phyloP scores from a whole-genome alignment of 2,329 filamentous ascomycete species.

The Xylariomycetidae sp. region DNA sequence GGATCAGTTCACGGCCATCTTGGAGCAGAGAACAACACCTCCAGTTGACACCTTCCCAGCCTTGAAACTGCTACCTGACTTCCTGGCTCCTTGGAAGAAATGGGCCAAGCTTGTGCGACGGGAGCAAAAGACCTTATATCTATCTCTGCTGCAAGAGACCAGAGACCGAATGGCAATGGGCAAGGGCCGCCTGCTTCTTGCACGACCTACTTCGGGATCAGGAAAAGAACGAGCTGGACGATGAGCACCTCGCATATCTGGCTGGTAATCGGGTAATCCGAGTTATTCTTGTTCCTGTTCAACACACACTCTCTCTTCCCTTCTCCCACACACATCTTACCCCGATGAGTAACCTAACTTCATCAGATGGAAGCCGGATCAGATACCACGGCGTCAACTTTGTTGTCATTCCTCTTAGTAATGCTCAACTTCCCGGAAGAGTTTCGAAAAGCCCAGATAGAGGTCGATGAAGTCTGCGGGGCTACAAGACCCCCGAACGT shows the following conservation, averaged over 20 bases:
- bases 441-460: slow-evolving; percentile 33
- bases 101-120: slow-evolving; percentile 5
- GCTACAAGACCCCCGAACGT: slow-evolving; percentile 28
- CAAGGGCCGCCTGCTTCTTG: slow-evolving; percentile 11
- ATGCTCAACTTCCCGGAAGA: slow-evolving; percentile 37
- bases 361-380: slow-evolving; percentile 34
- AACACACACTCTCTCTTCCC: not conserved
- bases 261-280: slow-evolving; percentile 3
- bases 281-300: not conserved
- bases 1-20: slow-evolving; percentile 1
- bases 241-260: slow-evolving; percentile 28
- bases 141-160: slow-evolving; percentile 8
- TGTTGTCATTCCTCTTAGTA: slow-evolving; percentile 39
- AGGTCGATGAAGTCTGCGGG: slow-evolving; percentile 37
- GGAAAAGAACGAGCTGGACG: slow-evolving; percentile 17
- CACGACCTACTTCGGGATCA: slow-evolving; percentile 8
- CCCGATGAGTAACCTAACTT: slow-evolving; percentile 15
- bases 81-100: slow-evolving; percentile 15
- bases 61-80: slow-evolving; percentile 14
- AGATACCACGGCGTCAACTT: slow-evolving; percentile 36
- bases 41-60: slow-evolving; percentile 17
- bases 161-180: slow-evolving; percentile 8
- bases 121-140: slow-evolving; percentile 12
- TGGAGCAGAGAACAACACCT: slow-evolving; percentile 1
- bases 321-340: not conserved